Base-by-base conservation (phyloP, 805 yeast species). In the Candida pseudofarinosa region DNA sequence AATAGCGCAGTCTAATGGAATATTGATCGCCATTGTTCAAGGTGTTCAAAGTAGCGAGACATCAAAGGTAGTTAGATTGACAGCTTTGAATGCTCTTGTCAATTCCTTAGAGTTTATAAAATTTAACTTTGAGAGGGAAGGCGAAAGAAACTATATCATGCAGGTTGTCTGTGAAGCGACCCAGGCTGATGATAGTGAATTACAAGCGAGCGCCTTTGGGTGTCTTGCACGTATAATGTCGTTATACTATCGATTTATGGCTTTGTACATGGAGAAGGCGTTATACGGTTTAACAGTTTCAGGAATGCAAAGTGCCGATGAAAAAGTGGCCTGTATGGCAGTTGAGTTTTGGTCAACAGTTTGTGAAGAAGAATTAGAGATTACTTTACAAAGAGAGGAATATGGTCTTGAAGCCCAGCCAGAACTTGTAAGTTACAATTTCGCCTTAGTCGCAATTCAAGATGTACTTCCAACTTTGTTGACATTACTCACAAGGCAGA, bases 331-430 rank as follows among this genome's bases (percentile, higher is more conserved):
- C 1, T 88, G 97, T 60, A 90, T 91, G 97, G 97, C 99, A 23
- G 93, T 93, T 44, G 99, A 93, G 69, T 91, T 93, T 63, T 93
- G 99, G 99, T 82, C 91, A 46, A 88, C 99, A n/a, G 93, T 93
- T n/a, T 90, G 98, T 71, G 99, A 93, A 69, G 97, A 85, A 59
- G 99, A 93, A 65, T 74, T 86, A 49, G 97, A 88, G 49, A 81
- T 87, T 46, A 79, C 85, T 14, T 64, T 79, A 45, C 87, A 82
- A 58, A 71, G 78, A 50, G 82, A 81, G 38, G 89, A 84, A 52
- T 73, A 61, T 53, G 79, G 79, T 36, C 74, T 73, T 42, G 73
- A 75, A 38, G 57, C 56, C 33, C 55, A 60, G 33, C 62, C 64
- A 4, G 78, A 74, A 14, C 65, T 79, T 37, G 69, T 73, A 35